These are phyloP conservation scores for Cladochytrium replicatum DNA, from an alignment of 192 early-diverging fungal genomes.

Conservation along the genomic window DNA sequence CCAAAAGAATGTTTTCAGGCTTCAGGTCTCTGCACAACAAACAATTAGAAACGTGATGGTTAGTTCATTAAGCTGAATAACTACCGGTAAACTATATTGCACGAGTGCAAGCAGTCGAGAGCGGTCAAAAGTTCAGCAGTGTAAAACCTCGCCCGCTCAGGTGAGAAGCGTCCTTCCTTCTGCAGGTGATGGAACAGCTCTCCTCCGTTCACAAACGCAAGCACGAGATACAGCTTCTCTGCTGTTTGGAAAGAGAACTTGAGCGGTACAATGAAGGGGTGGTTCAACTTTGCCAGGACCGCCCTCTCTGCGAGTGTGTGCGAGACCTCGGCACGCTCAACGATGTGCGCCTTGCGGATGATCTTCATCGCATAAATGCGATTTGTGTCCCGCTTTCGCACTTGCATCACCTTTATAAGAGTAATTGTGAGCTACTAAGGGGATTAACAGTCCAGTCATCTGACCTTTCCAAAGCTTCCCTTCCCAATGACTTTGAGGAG, in stretches of 20 bases:
- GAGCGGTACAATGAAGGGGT: conserved; percentile 51
- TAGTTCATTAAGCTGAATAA: no score
- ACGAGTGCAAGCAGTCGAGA: conserved; percentile 84
- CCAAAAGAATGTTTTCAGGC: conserved; percentile 91
- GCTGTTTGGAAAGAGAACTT: conserved; percentile 65
- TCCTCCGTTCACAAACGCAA: conserved; percentile 93
- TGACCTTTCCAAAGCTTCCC: conserved; percentile 92
- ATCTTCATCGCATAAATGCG: conserved; percentile 99
- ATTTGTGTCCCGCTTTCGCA: conserved; percentile 72
- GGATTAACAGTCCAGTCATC: conserved; percentile 4
- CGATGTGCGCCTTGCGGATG: conserved; percentile 84
- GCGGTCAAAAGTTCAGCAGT: conserved; percentile 85
- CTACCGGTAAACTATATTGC: conserved; percentile 72
- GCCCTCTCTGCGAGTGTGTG: conserved; percentile 91
- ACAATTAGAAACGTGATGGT: neutral
- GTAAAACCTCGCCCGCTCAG: conserved; percentile 62
- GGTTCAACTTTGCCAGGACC: conserved; percentile 78
- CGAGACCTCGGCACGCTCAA: conserved; percentile 82
- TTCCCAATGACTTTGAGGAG: conserved; percentile 92
- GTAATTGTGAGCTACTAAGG: no score
- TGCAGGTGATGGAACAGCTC: conserved; percentile 76
- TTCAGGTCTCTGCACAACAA: conserved; percentile 64
- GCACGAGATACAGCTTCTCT: conserved; percentile 88
- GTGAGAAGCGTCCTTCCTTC: conserved; percentile 49
- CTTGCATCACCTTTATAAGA: conserved; percentile 78